Conservation (phyloP, 2,329 filamentous ascomycete genomes). For the Ceratocystis harringtonii region DNA sequence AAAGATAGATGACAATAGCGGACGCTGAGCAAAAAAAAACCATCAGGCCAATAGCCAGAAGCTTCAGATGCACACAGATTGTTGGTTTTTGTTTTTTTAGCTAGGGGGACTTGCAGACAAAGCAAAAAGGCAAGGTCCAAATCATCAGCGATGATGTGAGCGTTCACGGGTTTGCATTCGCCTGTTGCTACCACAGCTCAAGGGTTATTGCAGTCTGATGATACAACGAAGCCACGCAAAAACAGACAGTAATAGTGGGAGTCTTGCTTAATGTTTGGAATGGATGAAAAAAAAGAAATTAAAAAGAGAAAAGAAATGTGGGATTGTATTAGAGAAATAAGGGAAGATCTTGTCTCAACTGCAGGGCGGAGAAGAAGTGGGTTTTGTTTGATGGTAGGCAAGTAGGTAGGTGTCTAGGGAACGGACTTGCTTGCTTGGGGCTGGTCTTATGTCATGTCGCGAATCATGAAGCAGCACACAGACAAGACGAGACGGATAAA, state of each 20-base stretch:
- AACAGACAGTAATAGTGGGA: no score
- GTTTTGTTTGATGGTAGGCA: not conserved
- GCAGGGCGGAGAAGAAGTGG: constrained; percentile 3
- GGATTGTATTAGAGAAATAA: not conserved
- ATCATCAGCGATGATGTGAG: not conserved
- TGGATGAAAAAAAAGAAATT: not conserved
- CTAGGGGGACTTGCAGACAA: not conserved
- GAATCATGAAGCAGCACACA: not conserved
- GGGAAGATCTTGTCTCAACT: not conserved
- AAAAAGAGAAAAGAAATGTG: not conserved
- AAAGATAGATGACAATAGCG: not conserved
- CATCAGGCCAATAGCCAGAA: no score
- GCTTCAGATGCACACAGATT: no score
- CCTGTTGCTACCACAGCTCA: not conserved
- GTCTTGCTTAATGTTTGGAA: not conserved
- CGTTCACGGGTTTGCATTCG: not conserved
- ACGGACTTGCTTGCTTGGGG: not conserved
- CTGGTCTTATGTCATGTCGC: not conserved
- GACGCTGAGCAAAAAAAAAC: not conserved
- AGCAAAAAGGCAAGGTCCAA: not conserved
- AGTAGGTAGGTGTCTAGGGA: not conserved
- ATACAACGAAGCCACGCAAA: not conserved
- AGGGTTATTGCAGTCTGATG: not conserved
- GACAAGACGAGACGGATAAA: not conserved
- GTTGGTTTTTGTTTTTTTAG: no score